phyloP scores from a whole-genome alignment of 352 stramenopile species.

The Saprolegnia parasitica region DNA sequence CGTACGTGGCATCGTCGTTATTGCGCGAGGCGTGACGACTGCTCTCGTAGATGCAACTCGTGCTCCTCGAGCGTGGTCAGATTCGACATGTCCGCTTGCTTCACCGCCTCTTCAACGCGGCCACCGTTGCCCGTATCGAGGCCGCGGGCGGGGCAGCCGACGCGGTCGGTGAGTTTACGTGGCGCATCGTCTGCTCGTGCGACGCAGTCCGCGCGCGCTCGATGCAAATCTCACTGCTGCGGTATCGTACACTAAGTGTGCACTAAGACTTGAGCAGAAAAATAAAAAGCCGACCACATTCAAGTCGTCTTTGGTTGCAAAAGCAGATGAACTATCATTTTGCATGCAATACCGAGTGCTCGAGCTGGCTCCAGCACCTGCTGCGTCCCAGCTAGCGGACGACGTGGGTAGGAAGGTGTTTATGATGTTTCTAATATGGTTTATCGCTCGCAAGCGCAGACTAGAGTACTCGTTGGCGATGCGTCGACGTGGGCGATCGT shows the following conservation, averaged over 20 bases:
- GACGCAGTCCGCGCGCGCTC: background rate
- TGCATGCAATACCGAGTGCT: too few relatives aligned
- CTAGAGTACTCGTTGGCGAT: background rate
- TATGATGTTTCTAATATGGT: too few relatives aligned
- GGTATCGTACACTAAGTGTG: background rate
- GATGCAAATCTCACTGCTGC: background rate
- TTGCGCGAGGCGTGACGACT: background rate
- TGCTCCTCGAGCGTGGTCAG: constrained; percentile 14
- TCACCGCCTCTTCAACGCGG: constrained; percentile 12
- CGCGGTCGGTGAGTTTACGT: background rate
- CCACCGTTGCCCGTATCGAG: constrained; percentile 7
- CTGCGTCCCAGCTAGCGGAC: too few relatives aligned
- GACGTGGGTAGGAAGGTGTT: too few relatives aligned
- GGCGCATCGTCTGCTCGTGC: constrained; percentile 12
- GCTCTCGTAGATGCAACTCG: constrained; percentile 4
- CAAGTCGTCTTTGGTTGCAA: too few relatives aligned
- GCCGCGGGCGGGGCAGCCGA: background rate
- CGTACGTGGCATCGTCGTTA: background rate
- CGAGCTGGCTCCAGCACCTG: too few relatives aligned
- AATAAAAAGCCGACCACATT: too few relatives aligned
- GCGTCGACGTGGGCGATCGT: background rate
- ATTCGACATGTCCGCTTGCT: constrained; percentile 20
- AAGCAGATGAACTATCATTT: too few relatives aligned
- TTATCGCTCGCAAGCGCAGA: background rate
- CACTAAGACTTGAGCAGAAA: background rate